Evolutionary conservation across 352 stramenopile species (phyloP), one percentile per base, ranked within the genome.

Genomic region (Pythium angustatum): DNA sequence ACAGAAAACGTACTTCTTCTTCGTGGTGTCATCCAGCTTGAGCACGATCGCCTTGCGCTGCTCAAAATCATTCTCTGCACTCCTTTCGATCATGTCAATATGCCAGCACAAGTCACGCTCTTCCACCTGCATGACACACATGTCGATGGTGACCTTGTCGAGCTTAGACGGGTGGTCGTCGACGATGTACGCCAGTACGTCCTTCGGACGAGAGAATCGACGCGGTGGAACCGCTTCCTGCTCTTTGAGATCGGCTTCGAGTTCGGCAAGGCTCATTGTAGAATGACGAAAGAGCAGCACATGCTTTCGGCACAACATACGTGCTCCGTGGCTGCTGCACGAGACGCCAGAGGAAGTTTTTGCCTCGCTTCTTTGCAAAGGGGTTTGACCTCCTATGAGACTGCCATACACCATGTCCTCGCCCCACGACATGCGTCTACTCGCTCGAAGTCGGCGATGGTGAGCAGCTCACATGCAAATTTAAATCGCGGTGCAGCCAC

Each of bases 21-120:
- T 48, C 31, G 1, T 61, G 49, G 24, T n/a, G 3, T 48, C 41
- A 27, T 48, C 49, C 12, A 62, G 38, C 28, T 2, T 17, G 17
- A 33, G 31, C 44, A 50, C 21, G 30, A 44, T 28, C 3, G 19
- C 19, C 19, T 24, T 48, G 15, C 36, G 36, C 19, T 48, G 19
- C 3, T 26, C 21, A 27, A 48, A 48, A 4, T 48, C 41, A n/a
- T 48, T n/a, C 70, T 52, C 17, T 5, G 44, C 15, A 21, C 5
- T 36, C 51, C 48, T 58, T 11, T 33, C 51, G 15, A 58, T 48
- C 31, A 58, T 31, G 51, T 58, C 2, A 45, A 58, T 58, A 12
- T 44, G 33, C 51, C 51, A 58, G 31, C 34, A 48, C 1, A 34
- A 12, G 2, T 44, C 36, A 5, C 15, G n/a, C 14, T 58, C 51